phyloP scores from a whole-genome alignment of 306 rosid genomes.

The Vigna nakashimae region DNA sequence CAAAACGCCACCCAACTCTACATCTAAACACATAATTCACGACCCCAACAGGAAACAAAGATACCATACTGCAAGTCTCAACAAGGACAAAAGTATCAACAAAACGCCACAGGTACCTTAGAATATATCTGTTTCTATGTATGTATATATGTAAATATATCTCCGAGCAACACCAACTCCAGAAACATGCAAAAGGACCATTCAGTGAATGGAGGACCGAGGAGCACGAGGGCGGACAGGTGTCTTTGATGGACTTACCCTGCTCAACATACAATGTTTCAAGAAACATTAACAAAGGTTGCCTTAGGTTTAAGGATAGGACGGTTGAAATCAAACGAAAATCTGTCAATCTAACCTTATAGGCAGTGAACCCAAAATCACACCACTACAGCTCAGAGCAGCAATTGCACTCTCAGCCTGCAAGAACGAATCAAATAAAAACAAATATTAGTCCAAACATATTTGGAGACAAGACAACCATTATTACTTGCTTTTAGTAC shows the following conservation, averaged over 20 bases:
- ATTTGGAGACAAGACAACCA: neutral
- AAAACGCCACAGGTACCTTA: constrained; percentile 60
- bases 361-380: constrained; percentile 90
- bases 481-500: neutral
- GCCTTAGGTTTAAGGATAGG: neutral
- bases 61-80: constrained; percentile 51
- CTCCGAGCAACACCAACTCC: constrained; percentile 56
- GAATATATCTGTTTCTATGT: constrained; percentile 64
- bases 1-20: constrained; percentile 74
- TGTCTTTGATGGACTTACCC: constrained; percentile 95
- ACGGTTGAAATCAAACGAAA: constrained; percentile 42
- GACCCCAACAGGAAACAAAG: constrained; percentile 43
- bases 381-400: constrained; percentile 97
- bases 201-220: constrained; percentile 60
- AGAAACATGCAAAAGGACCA: constrained; percentile 45
- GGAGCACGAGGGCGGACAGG: constrained; percentile 80
- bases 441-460: constrained; percentile 12
- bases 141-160: constrained; percentile 70
- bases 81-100: constrained; percentile 53
- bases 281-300: constrained; percentile 1
- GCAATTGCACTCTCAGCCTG: constrained; percentile 99
- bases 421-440: constrained; percentile 26
- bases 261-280: constrained; percentile 45
- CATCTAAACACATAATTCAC: constrained; percentile 55
- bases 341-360: constrained; percentile 71